Conservation (phyloP, 1,284 basidiomycete species). For the Moesziomyces globuligerus region DNA sequence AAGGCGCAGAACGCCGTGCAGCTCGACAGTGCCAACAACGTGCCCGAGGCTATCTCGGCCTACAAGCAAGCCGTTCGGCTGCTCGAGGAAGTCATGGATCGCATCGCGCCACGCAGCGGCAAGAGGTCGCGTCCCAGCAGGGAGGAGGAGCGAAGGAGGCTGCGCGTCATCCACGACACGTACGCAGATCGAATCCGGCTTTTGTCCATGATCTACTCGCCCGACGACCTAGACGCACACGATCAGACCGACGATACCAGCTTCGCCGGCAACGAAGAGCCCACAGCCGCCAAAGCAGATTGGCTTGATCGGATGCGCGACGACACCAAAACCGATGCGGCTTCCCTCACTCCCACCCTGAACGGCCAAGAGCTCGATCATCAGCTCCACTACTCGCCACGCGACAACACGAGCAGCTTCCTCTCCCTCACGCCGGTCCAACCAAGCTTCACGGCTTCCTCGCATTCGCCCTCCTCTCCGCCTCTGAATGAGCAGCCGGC, state of each 20-base stretch:
- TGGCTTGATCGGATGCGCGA: constrained; percentile 35
- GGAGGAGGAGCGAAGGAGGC: constrained; percentile 66
- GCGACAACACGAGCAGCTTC: constrained; percentile 23
- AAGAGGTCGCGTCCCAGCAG: constrained; percentile 54
- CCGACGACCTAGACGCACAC: constrained; percentile 14
- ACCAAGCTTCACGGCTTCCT: constrained; percentile 9
- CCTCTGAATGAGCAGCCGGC: background rate
- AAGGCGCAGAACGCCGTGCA: constrained; percentile 69
- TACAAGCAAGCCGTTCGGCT: constrained; percentile 67
- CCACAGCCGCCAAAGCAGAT: constrained; percentile 16
- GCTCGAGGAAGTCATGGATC: constrained; percentile 68
- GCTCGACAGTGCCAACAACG: constrained; percentile 67
- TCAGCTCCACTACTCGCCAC: constrained; percentile 10
- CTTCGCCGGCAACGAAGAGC: constrained; percentile 17
- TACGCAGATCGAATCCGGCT: constrained; percentile 68
- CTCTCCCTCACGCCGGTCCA: constrained; percentile 28
- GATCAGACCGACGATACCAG: constrained; percentile 19
- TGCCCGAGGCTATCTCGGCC: constrained; percentile 67
- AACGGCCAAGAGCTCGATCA: constrained; percentile 5
- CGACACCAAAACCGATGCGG: constrained; percentile 14
- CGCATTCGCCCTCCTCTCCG: constrained; percentile 1
- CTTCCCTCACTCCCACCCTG: constrained; percentile 5
- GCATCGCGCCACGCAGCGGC: constrained; percentile 63
- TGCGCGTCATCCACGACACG: constrained; percentile 68
- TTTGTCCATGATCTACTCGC: constrained; percentile 62